These are phyloP conservation scores for Exsudoporus frostii DNA, from an alignment of 768 basidiomycete genomes.

Conservation along the genomic window DNA sequence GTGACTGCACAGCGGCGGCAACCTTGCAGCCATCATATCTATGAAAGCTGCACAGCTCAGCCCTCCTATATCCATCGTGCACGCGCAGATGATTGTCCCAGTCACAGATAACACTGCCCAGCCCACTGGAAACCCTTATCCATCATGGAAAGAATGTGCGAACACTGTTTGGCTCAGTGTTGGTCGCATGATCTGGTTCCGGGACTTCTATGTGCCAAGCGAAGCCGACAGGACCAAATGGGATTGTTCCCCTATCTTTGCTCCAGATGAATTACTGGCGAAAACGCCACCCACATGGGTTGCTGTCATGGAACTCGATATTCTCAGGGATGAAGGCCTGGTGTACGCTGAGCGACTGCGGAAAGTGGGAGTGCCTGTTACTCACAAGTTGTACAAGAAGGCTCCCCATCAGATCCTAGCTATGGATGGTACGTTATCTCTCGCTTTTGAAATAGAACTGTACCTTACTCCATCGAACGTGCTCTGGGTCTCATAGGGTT, in stretches of 20 bases:
- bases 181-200: constrained; percentile 73
- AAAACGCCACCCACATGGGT: constrained; percentile 62
- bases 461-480: not conserved
- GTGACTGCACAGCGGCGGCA: constrained; percentile 54
- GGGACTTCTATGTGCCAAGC: constrained; percentile 64
- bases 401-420: constrained; percentile 73
- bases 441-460: not conserved
- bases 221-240: constrained; percentile 57
- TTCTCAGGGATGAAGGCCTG: constrained; percentile 66
- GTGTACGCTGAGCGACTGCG: constrained; percentile 59
- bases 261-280: constrained; percentile 52
- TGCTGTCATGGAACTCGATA: constrained; percentile 64
- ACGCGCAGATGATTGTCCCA: constrained; percentile 70
- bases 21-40: constrained; percentile 64
- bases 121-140: constrained; percentile 36
- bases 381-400: constrained; percentile 55
- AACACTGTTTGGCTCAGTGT: constrained; percentile 60
- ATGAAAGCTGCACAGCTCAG: constrained; percentile 55
- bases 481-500: constrained; percentile 19
- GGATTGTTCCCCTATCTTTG: constrained; percentile 71
- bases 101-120: constrained; percentile 71
- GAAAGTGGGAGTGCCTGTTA: constrained; percentile 50
- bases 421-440: constrained; percentile 57
- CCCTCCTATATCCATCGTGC: constrained; percentile 51
- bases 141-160: constrained; percentile 57